phyloP scores from a whole-genome alignment of 2,329 filamentous ascomycete genomes.

The Fusarium austroafricanum region DNA sequence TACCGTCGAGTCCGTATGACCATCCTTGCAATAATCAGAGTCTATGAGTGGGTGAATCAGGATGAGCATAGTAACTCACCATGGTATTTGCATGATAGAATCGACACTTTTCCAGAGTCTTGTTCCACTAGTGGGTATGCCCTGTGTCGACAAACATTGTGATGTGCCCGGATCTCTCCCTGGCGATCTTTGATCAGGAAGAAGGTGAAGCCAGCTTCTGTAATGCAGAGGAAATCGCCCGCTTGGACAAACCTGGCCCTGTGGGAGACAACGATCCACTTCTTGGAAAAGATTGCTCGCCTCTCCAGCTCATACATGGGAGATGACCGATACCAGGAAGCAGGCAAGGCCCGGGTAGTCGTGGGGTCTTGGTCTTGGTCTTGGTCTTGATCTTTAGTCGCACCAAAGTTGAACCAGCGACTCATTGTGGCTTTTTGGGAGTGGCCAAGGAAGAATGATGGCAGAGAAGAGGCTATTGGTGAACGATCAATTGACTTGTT shows the following conservation, averaged over 20 bases:
- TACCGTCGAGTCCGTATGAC: background rate
- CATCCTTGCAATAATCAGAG: background rate
- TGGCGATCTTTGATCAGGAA: background rate
- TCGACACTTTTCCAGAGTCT: background rate
- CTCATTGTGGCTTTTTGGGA: background rate
- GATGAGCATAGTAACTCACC: background rate
- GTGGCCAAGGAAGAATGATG: no score
- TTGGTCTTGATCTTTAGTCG: background rate
- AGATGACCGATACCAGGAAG: background rate
- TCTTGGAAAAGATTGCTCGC: background rate
- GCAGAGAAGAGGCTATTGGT: no score
- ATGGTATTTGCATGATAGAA: slow-evolving; percentile 5
- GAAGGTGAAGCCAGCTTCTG: background rate
- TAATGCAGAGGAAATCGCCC: background rate
- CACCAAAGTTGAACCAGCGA: background rate
- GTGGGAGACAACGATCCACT: background rate
- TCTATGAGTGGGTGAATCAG: no score
- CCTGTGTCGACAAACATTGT: background rate
- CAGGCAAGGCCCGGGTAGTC: background rate
- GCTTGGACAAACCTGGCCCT: rapidly evolving
- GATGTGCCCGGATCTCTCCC: background rate
- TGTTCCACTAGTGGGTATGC: background rate
- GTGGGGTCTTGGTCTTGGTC: background rate
- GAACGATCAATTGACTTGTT: no score
- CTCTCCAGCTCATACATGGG: background rate